Base-by-base conservation (phyloP, 2,329 filamentous ascomycete genomes). In the Harringtonia aguacate region DNA sequence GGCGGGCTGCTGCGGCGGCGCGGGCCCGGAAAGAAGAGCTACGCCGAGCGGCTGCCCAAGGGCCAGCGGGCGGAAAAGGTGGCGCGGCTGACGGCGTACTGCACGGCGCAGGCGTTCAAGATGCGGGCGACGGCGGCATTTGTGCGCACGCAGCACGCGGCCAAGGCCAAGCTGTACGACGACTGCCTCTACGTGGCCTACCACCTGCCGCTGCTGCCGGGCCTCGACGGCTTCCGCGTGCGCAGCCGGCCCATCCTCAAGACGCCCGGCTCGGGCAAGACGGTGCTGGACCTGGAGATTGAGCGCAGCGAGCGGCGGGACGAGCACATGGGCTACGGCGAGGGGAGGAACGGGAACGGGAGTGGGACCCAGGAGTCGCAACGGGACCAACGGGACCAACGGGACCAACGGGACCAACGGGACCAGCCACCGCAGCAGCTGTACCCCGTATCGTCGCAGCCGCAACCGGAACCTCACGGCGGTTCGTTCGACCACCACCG, bases 101-200 rank as follows among this genome's bases (percentile, higher is more conserved):
- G 90, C 62, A 97, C 88, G 0, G 90, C 92, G 1, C 86, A 95
- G 61, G 86, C 84, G 8, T 97, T 89, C 66, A 94, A 90, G 65
- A 79, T 94, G 66, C 83, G 84, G 54, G 77, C 81, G 22, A 87
- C 88, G n/a, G 87, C 89, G 14, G 79, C 86, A 29, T 98, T 98
- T 59, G 70, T 95, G 48, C 83, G 85, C 54, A 85, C 86, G 51
- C 83, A 82, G 56, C 92, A 98, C 64, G 81, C 84, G 28, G 90
- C 89, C 1, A 84, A 88, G 64, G 94, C 90, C 14, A 98, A 98
- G 64, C 72, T 97, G 6, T 98, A 98, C 63, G 92, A 98, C 61
- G 92, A 98, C 62, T 98, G 92, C 58, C 69, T 98, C 21, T 98
- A 98, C 59, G 86, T 83, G 22, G 90, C 95, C 39, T 98, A 98